Conservation (phyloP, 768 basidiomycete genomes). For the Mycena venus region DNA sequence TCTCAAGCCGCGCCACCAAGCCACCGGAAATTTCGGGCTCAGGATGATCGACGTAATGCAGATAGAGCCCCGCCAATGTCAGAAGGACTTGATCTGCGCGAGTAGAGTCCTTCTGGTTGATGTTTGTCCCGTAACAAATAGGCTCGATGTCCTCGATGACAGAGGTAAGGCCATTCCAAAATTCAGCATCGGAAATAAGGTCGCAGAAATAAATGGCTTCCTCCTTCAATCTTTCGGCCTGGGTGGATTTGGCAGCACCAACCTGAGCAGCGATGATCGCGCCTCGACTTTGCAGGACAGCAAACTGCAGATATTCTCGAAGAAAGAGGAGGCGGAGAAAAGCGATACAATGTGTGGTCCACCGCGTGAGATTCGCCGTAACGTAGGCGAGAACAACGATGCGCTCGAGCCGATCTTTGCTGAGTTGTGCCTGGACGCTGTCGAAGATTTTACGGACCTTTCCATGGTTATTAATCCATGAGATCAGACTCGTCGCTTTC, state of each 20-base stretch:
- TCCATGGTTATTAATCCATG: background rate
- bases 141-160: slow-evolving; percentile 23
- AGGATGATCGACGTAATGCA: slow-evolving; percentile 11
- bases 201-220: background rate
- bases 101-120: slow-evolving; percentile 20
- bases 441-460: slow-evolving; percentile 24
- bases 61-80: slow-evolving; percentile 15
- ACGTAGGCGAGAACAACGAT: slow-evolving; percentile 19
- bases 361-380: slow-evolving; percentile 32
- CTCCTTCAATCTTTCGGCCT: background rate
- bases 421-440: background rate
- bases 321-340: slow-evolving; percentile 15
- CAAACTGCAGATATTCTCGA: background rate
- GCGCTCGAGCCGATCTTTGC: background rate
- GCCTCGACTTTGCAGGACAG: background rate
- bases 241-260: background rate
- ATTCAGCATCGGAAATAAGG: background rate
- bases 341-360: slow-evolving; percentile 32
- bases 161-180: background rate
- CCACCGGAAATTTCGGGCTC: background rate
- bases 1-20: background rate
- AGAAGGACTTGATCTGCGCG: slow-evolving; percentile 27
- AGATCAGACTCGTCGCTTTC: slow-evolving; percentile 5
- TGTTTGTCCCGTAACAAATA: slow-evolving; percentile 15
- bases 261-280: background rate